A percentile compares a stretch with the other conserved stretches of the same genome.
These are phyloP conservation scores for Blastocystis sp. DNA, from an alignment of 352 stramenopile genomes.

Conservation along the genomic window DNA sequence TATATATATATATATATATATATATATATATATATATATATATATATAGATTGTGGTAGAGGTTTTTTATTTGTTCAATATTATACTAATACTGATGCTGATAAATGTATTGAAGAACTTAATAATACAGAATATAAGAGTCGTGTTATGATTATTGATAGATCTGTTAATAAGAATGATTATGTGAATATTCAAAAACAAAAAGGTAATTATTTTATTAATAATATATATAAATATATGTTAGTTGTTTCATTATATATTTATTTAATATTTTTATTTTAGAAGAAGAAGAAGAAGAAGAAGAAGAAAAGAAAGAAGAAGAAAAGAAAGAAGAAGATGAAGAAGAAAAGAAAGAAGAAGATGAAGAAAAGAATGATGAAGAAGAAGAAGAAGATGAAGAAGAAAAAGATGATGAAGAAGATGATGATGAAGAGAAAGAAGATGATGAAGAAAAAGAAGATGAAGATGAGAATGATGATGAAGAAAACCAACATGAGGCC, in stretches of 20 bases:
- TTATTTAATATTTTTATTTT: background rate
- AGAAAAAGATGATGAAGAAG: conserved; percentile 5
- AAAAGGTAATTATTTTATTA: background rate
- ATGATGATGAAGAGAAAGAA: background rate
- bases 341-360: background rate
- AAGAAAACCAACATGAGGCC: too few relatives aligned
- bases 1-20: too few relatives aligned
- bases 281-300: conserved; percentile 17
- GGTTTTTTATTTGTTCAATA: too few relatives aligned
- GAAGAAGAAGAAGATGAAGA: conserved; percentile 1
- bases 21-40: too few relatives aligned
- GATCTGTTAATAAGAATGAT: conserved; percentile 15
- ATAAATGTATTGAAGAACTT: too few relatives aligned
- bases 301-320: background rate
- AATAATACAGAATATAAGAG: background rate
- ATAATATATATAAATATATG: conserved; percentile 1
- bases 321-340: background rate
- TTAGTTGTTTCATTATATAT: background rate
- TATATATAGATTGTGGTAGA: too few relatives aligned
- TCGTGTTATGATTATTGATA: background rate
- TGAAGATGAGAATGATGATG: too few relatives aligned
- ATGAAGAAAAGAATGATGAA: conserved; percentile 15
- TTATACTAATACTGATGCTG: too few relatives aligned
- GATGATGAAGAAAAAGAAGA: conserved; percentile 7
- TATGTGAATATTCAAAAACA: conserved; percentile 4